A percentile compares a stretch with the other conserved stretches of the same genome.
Evolutionary conservation across 371 early-diverging fungal species (phyloP).

Genomic region (Mucor plumbeus): DNA sequence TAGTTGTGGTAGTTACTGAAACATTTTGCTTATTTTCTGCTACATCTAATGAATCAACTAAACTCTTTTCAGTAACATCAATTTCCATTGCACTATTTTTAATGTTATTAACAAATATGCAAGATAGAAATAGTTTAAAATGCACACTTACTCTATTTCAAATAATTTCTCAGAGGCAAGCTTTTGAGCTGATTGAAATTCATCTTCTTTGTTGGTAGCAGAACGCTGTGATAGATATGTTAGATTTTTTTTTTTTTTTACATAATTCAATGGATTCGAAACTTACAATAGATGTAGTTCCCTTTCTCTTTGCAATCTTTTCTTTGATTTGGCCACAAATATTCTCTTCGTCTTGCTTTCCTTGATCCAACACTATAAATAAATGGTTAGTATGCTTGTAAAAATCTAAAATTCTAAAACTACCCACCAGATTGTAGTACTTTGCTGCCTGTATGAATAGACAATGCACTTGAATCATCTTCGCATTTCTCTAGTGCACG

Average conservation of each 20-base stretch:
- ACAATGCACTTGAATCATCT: slow-evolving; percentile 7
- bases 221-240: neutral
- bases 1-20: neutral
- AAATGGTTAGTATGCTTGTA: neutral
- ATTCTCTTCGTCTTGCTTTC: neutral
- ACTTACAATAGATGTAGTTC: slow-evolving; percentile 23
- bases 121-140: neutral
- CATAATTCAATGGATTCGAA: too few species aligned
- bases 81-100: slow-evolving; percentile 5
- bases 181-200: slow-evolving; percentile 7
- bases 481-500: slow-evolving; percentile 13
- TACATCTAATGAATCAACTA: slow-evolving; percentile 12
- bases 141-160: slow-evolving; percentile 10
- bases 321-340: slow-evolving; percentile 18
- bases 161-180: slow-evolving; percentile 10
- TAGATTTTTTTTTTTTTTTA: too few species aligned
- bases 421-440: slow-evolving; percentile 2
- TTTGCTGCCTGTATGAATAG: slow-evolving; percentile 23
- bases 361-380: neutral
- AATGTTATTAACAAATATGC: neutral
- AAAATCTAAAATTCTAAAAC: neutral
- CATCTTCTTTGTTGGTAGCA: neutral
- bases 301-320: slow-evolving; percentile 20
- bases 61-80: neutral
- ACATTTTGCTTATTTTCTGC: slow-evolving; percentile 9